A percentile compares a stretch with the other conserved stretches of the same genome.
Conservation (phyloP, 176 grass and related monocot species). For the Carex parvula region DNA sequence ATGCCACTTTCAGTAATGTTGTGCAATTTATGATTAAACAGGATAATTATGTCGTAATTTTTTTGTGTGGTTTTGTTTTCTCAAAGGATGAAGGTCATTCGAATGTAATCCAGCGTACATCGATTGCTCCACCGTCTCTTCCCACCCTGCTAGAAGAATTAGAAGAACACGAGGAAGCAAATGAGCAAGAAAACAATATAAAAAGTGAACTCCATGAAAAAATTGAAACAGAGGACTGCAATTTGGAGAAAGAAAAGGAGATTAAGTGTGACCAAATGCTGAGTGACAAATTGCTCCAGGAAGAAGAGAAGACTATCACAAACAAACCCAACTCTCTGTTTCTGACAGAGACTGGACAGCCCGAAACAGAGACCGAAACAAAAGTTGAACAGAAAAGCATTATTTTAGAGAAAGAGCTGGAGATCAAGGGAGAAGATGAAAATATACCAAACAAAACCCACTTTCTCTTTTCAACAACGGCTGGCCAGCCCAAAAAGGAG, state of each 20-base stretch:
- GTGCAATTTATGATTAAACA: background rate
- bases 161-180: background rate
- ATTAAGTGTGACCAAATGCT: background rate
- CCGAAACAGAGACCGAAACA: background rate
- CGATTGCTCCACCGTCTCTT: background rate
- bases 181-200: background rate
- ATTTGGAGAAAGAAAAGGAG: constrained; percentile 3
- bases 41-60: background rate
- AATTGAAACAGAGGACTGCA: background rate
- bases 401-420: background rate
- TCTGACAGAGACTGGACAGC: background rate
- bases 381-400: background rate
- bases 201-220: background rate
- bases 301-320: background rate
- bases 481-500: background rate
- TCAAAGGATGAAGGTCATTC: constrained; percentile 24
- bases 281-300: background rate
- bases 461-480: background rate
- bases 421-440: background rate
- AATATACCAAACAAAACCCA: background rate
- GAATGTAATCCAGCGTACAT: constrained; percentile 31
- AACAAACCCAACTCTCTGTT: background rate
- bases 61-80: constrained; percentile 15
- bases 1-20: background rate
- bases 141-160: background rate